Base-by-base conservation (phyloP, 306 rosid species). In the Lotus japonicus region DNA sequence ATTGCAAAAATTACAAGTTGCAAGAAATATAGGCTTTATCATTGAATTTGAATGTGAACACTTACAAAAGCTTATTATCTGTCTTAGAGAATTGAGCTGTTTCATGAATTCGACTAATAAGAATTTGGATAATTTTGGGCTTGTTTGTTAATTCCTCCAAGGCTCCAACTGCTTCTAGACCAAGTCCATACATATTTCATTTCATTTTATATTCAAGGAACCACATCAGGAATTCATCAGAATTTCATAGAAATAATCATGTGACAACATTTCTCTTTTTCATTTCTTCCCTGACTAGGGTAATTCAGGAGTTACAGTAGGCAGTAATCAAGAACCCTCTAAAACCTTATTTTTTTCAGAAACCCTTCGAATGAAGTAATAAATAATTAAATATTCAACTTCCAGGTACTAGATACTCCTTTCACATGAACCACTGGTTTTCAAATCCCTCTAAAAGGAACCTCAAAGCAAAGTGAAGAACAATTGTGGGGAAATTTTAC, bases 1-100 rank as follows among this genome's bases (percentile, higher is more conserved):
- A 80, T 23, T 83, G 58, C 46, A 57, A 66, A 19, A 38, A 61
- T 66, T 45, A 72, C 33, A 76, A 60, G 16, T 64, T 57, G 10
- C 11, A 49, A 64, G 68, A 71, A 52, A 49, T 57, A 49, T 7
- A 19, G 58, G 26, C 64, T 60, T 71, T 23, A 3, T 56, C 44
- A 57, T 64, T 41, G 39, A 64, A 23, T 56, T 55, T 55, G 39
- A 55, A 38, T 55, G 45, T 23, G 36, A 58, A 9, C 1, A 6
- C 33, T 0, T 12, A 43, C 17, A 38, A 11, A 75, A 41, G 63
- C 45, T 53, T 23, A 11, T 41, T 53, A 63, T 43, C 45, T 26
- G 65, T 31, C 21, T 11, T 41, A 19, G 8, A 2, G 62, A 13
- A 64, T 44, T 17, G n/a, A 28, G 56, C 55, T 28, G 42, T 31